Conservation (phyloP, 1,284 basidiomycete species). For the Pascua guehoae region DNA sequence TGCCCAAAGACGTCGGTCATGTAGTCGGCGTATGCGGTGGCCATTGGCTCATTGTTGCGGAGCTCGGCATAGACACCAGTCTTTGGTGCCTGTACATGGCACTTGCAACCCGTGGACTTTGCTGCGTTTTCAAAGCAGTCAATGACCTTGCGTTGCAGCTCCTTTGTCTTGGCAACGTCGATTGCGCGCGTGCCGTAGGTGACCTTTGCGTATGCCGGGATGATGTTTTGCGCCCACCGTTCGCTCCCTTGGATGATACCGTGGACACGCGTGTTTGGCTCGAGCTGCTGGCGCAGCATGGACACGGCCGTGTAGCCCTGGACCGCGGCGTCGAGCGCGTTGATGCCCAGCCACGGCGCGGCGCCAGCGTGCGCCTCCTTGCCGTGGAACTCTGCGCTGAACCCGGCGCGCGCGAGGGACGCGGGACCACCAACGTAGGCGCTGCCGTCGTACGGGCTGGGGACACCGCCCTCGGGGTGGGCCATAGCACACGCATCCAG, state of each 20-base stretch:
- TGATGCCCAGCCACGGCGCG: conserved; percentile 52
- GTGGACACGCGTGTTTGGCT: conserved; percentile 45
- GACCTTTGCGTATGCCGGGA: conserved; percentile 41
- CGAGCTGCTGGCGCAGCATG: conserved; percentile 51
- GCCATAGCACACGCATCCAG: conserved; percentile 32
- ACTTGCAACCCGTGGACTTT: conserved; percentile 25
- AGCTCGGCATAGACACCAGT: conserved; percentile 30
- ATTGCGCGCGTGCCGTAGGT: conserved; percentile 43
- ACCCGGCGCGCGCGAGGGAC: conserved; percentile 25
- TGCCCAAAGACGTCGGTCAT: conserved; percentile 25
- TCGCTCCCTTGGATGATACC: conserved; percentile 46
- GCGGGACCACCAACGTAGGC: conserved; percentile 23
- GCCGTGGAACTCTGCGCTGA: conserved; percentile 29
- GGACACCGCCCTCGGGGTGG: conserved; percentile 24
- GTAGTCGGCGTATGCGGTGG: conserved; percentile 24
- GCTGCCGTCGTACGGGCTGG: conserved; percentile 13
- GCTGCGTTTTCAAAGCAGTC: conserved; percentile 27
- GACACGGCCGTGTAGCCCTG: conserved; percentile 48
- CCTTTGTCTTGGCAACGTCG: conserved; percentile 21
- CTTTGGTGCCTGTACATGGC: conserved; percentile 16
- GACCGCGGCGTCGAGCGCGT: conserved; percentile 53
- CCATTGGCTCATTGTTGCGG: conserved; percentile 24
- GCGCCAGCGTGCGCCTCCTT: conserved; percentile 33
- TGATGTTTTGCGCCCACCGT: conserved; percentile 38
- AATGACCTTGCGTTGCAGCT: conserved; percentile 23